phyloP scores from a whole-genome alignment of 1,139 yeast genomes.

The Scheffersomyces illinoinensis region DNA sequence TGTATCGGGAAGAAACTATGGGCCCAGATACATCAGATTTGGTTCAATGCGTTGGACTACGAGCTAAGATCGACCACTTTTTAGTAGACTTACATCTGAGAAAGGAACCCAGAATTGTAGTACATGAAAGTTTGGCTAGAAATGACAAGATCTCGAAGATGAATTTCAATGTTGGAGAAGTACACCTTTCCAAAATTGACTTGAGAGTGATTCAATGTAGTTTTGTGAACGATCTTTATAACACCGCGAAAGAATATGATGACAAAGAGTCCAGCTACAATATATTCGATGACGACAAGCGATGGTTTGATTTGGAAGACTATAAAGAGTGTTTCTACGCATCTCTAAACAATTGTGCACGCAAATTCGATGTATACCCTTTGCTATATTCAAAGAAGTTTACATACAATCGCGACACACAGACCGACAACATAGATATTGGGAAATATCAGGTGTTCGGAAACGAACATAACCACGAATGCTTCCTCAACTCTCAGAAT shows the following conservation, averaged over 20 bases:
- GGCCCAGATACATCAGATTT: conserved; percentile 19
- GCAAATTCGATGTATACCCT: conserved; percentile 31
- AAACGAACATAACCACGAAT: conserved; percentile 31
- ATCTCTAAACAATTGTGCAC: conserved; percentile 21
- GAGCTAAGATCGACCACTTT: conserved; percentile 43
- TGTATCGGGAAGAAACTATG: conserved; percentile 27
- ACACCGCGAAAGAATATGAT: conserved; percentile 3
- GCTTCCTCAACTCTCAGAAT: conserved; percentile 27
- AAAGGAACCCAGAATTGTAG: conserved; percentile 36
- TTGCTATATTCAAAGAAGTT: conserved; percentile 39
- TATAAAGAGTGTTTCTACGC: conserved; percentile 42
- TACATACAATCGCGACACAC: conserved; percentile 36
- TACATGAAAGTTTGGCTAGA: conserved; percentile 32
- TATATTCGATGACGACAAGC: conserved; percentile 34
- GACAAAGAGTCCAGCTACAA: conserved; percentile 20
- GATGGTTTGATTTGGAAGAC: conserved; percentile 47
- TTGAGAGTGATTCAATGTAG: conserved; percentile 35
- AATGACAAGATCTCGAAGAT: conserved; percentile 39
- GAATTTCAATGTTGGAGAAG: conserved; percentile 47
- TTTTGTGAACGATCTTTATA: conserved; percentile 32
- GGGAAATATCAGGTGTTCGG: conserved; percentile 19
- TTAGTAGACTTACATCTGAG: conserved; percentile 45
- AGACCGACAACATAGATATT: conserved; percentile 12
- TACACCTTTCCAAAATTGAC: conserved; percentile 41
- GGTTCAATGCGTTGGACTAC: conserved; percentile 39